phyloP scores from a whole-genome alignment of 2,329 filamentous ascomycete genomes.

The Rutstroemia sp. region DNA sequence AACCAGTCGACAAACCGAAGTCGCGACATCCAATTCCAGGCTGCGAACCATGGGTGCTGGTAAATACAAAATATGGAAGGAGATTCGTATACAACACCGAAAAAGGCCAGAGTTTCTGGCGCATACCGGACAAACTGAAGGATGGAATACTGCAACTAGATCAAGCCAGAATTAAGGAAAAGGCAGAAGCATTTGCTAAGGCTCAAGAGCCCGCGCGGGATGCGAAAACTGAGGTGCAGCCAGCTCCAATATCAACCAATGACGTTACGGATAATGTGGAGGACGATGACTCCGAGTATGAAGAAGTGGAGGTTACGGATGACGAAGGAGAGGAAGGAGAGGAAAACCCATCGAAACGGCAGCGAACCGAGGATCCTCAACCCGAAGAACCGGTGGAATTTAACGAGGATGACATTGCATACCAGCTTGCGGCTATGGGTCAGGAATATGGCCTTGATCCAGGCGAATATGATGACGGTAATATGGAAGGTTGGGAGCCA shows the following conservation, averaged over 20 bases:
- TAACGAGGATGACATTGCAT: conserved; percentile 89
- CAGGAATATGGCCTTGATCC: conserved; percentile 73
- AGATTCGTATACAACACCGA: conserved; percentile 84
- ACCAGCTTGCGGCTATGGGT: conserved; percentile 84
- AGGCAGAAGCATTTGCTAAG: conserved; percentile 34
- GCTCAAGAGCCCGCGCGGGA: conserved; percentile 18
- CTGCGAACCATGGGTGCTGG: conserved; percentile 79
- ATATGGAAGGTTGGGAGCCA: conserved; percentile 57
- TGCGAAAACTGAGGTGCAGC: conserved; percentile 11
- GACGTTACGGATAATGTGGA: conserved; percentile 30
- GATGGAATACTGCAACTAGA: conserved; percentile 68
- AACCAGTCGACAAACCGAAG: conserved; percentile 73
- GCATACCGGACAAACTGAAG: conserved; percentile 81
- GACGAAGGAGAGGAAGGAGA: conserved; percentile 43
- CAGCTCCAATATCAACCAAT: neutral
- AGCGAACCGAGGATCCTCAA: conserved; percentile 37
- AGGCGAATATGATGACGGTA: conserved; percentile 65
- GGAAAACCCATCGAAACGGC: conserved; percentile 42
- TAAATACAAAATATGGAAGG: conserved; percentile 85
- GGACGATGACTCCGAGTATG: conserved; percentile 64
- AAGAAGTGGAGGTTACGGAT: conserved; percentile 39
- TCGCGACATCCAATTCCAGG: conserved; percentile 72
- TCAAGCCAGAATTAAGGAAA: conserved; percentile 58
- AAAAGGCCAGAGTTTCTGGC: conserved; percentile 90
- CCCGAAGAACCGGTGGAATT: conserved; percentile 60